Base-by-base conservation (phyloP, 2,329 filamentous ascomycete genomes). In the Cryphonectria parasitica region DNA sequence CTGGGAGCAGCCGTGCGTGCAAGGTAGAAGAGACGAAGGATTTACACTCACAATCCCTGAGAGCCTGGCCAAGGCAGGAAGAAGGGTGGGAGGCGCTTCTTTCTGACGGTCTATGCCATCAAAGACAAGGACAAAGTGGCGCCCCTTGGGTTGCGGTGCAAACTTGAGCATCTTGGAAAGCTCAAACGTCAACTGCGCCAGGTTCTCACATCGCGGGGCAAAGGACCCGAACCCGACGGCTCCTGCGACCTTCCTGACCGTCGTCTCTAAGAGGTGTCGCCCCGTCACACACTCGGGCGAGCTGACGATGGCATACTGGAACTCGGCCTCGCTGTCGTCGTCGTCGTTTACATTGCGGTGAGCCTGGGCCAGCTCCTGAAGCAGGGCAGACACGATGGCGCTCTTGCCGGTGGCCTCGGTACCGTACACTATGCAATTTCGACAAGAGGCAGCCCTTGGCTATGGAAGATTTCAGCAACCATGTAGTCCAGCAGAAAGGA, bases 351-450 rank as follows among this genome's bases (percentile, higher is more conserved):
- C 28, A 15, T 41, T 64, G 45, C 28, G 13, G n/a, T 25, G 64
- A 19, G 73, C 19, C 22, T 74, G 67, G n/a, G 74, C 76, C 17
- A 87, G 82, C 0, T 78, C 77, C 39, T 86, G 78, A 2, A 97
- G 86, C 22, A 94, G 86, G 3, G 86, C 84, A 69, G 85, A 84
- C 3, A 91, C 84, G 66, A 97, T 86, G 64, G 88, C 88, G 43
- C 90, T 93, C 82, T 98, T 98, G 56, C 94, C 95, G 0, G 95
- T 97, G 2, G 94, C 91, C 76, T 95, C 90, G 41, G 94, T 89
- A 66, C 96, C 96, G 79, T 98, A 90, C 64, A 97, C 80, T 31
- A 98, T 89, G 15, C 98, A 80, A 72, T 92, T 92, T 15, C 89
- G 84, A 69, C 92, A 92, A 69, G 89, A 90, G 41, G 92, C 90